Evolutionary conservation across 2,329 filamentous ascomycete genomes (phyloP).

Genomic region (Magnaporthiopsis poae): DNA sequence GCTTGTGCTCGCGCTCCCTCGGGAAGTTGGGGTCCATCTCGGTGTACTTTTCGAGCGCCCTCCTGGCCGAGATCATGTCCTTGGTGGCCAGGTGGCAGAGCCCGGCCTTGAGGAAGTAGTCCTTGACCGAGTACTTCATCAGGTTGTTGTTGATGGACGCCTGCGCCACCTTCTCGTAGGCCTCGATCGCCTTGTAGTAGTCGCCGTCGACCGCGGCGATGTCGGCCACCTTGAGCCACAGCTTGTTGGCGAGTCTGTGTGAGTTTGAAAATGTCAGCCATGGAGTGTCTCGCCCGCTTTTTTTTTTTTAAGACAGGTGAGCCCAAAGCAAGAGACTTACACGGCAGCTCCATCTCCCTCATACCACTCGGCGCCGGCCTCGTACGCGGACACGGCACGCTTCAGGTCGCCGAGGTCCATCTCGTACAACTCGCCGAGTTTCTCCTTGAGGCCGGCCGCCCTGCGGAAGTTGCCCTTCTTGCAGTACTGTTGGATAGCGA

Average conservation of each 20-base stretch:
- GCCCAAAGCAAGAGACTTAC: slow-evolving; percentile 37
- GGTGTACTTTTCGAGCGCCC: slow-evolving; percentile 72
- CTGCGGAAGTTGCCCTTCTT: slow-evolving; percentile 81
- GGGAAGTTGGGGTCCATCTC: slow-evolving; percentile 71
- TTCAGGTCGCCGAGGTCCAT: slow-evolving; percentile 68
- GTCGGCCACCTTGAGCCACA: slow-evolving; percentile 86
- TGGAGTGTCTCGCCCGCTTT: background rate
- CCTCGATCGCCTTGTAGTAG: slow-evolving; percentile 72
- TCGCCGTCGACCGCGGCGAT: slow-evolving; percentile 71
- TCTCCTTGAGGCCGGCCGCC: slow-evolving; percentile 83
- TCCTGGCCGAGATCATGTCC: slow-evolving; percentile 68
- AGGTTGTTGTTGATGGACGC: slow-evolving; percentile 77
- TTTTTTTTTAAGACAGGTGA: background rate
- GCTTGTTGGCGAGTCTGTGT: slow-evolving; percentile 74
- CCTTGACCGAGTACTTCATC: slow-evolving; percentile 89
- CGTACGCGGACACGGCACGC: slow-evolving; percentile 71
- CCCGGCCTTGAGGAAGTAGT: slow-evolving; percentile 88
- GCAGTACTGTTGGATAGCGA: slow-evolving; percentile 78
- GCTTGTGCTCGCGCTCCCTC: slow-evolving; percentile 68
- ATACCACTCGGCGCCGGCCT: slow-evolving; percentile 80
- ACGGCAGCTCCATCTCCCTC: slow-evolving; percentile 76
- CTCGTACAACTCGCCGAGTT: slow-evolving; percentile 78
- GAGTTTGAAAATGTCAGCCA: slow-evolving; percentile 9
- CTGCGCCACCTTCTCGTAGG: slow-evolving; percentile 75
- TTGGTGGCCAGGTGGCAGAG: slow-evolving; percentile 71